Base-by-base conservation (phyloP, 495 filamentous ascomycete species). In the Neurospora cerealis region DNA sequence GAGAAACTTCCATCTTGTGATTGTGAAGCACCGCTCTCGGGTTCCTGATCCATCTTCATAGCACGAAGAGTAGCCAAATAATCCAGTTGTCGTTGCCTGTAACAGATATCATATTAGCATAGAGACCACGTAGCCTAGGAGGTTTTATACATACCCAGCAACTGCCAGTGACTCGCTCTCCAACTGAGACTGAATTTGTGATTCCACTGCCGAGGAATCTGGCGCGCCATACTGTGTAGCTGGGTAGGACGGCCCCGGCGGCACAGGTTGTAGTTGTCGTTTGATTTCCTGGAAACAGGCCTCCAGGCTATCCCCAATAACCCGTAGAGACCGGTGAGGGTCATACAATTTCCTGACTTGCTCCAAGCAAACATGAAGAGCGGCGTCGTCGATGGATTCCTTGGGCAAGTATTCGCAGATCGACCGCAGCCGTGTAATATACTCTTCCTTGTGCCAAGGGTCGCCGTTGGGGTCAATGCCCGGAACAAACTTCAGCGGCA, bases 111-210 rank as follows among this genome's bases (percentile, higher is more conserved):
- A 66, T 66, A 66, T 66, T 34, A 66, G 54, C 32, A 32, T 66
- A 66, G 8, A 36, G 54, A 34, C 32, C 54, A 34, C 7, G 11
- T 66, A 66, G 28, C 54, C 24, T 15, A 32, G 54, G 54, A 34
- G 28, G 54, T 66, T 66, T 1, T 15, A 15, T 6, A 39, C 75
- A 21, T 75, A 77, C 75, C 74, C 62, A 8, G 73, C 34, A 44
- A 69, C 73, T 38, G 38, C 54, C 60, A 75, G 24, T 10, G 78
- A 60, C 8, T 81, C 79, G 4, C 73, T 37, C 70, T 77, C 79
- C 4, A 81, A 72, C 70, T 81, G 80, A n/a, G 74, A 77, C 41
- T 74, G 75, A 11, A 80, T 77, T 69, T 79, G 79, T 9, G 78
- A 76, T 5, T 74, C 74, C 42, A 73, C 54, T 66, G 28, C 28